A percentile compares a stretch with the other conserved stretches of the same genome.
These are phyloP conservation scores for Thalassiosira exigua DNA, from an alignment of 352 stramenopile genomes.

Conservation along the genomic window DNA sequence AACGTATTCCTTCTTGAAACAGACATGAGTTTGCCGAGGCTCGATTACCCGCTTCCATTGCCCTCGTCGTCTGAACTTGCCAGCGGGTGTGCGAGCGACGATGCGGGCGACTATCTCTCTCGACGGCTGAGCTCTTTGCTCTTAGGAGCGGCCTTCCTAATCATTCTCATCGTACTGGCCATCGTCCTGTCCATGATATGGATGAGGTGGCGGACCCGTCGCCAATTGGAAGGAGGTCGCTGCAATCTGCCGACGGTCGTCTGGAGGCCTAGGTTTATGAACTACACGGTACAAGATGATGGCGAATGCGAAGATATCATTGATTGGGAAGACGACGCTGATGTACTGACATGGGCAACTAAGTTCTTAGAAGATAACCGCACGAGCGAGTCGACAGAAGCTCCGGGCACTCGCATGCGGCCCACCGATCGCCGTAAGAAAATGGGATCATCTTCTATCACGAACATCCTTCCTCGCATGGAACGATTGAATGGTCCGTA, in stretches of 20 bases:
- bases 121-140: too few relatives aligned
- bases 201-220: conserved; percentile 20
- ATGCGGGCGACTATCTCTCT: too few relatives aligned
- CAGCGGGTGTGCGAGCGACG: too few relatives aligned
- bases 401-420: not conserved
- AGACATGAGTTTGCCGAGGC: too few relatives aligned
- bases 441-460: conserved; percentile 76
- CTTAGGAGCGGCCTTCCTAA: too few relatives aligned
- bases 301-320: conserved; percentile 28
- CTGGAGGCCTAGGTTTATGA: conserved; percentile 77
- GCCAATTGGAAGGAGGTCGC: conserved; percentile 38
- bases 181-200: too few relatives aligned
- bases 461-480: conserved; percentile 84
- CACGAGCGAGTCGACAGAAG: not conserved
- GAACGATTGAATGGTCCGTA: conserved; percentile 77
- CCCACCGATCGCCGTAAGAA: conserved; percentile 27
- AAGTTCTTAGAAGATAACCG: conserved; percentile 8
- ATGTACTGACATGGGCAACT: conserved; percentile 12
- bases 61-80: too few relatives aligned
- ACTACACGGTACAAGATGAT: conserved; percentile 48
- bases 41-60: too few relatives aligned
- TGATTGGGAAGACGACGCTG: conserved; percentile 11
- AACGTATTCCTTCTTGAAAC: too few relatives aligned
- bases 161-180: too few relatives aligned
- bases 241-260: conserved; percentile 74